These are phyloP conservation scores for Trametes gibbosa DNA, from an alignment of 768 basidiomycete genomes.

Conservation along the genomic window DNA sequence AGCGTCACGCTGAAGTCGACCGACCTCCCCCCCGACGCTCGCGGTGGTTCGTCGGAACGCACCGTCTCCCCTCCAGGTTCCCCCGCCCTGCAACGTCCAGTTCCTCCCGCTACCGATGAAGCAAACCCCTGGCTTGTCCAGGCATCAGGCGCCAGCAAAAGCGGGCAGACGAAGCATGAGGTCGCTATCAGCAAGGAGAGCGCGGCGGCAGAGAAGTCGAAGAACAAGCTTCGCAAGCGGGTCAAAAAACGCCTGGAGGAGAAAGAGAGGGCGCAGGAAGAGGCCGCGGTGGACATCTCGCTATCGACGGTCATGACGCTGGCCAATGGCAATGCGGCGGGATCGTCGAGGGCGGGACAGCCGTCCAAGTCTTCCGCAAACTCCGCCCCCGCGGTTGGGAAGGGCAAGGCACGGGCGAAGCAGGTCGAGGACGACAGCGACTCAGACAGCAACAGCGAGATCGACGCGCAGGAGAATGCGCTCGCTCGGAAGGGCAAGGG, in stretches of 20 bases:
- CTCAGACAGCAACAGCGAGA: constrained; percentile 60
- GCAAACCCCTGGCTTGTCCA: constrained; percentile 80
- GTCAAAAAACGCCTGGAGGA: constrained; percentile 54
- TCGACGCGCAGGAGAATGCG: constrained; percentile 63
- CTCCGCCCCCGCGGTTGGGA: background rate
- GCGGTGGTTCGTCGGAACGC: constrained; percentile 1
- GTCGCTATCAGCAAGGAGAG: constrained; percentile 69
- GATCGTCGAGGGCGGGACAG: constrained; percentile 14
- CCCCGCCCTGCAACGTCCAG: constrained; percentile 14
- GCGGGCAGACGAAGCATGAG: constrained; percentile 70
- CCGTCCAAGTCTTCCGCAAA: constrained; percentile 19
- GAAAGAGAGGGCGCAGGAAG: constrained; percentile 60
- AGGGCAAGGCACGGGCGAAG: background rate
- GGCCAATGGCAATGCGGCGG: constrained; percentile 1
- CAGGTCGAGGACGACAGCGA: constrained; percentile 35
- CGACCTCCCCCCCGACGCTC: constrained; percentile 42
- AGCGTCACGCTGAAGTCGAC: constrained; percentile 66
- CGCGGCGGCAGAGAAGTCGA: constrained; percentile 57
- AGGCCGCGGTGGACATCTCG: constrained; percentile 78
- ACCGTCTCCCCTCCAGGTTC: constrained; percentile 22
- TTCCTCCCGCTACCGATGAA: constrained; percentile 18
- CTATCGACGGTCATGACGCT: constrained; percentile 46
- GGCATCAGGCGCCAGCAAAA: constrained; percentile 38
- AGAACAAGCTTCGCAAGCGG: constrained; percentile 71
- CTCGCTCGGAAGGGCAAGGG: constrained; percentile 43